Evolutionary conservation across 495 filamentous ascomycete genomes (phyloP).

Genomic region (Tirmania nivea): DNA sequence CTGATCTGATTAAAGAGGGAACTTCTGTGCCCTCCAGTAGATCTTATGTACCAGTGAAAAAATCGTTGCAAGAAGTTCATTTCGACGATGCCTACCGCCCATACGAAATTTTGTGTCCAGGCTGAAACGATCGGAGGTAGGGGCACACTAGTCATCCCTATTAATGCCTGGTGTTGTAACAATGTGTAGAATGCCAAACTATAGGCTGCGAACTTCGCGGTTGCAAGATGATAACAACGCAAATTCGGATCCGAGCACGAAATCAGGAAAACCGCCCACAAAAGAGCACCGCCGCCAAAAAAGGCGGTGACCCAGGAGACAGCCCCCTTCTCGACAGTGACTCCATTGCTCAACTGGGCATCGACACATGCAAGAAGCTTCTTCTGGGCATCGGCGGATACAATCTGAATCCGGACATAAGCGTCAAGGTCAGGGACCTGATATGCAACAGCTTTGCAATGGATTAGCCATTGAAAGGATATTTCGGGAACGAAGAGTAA

Average conservation of each 20-base stretch:
- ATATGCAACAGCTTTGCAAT: constrained; percentile 39
- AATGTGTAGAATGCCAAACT: constrained; percentile 82
- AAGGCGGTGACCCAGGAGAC: constrained; percentile 71
- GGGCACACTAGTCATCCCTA: constrained; percentile 57
- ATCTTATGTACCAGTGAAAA: constrained; percentile 78
- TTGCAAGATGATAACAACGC: constrained; percentile 14
- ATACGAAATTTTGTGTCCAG: constrained; percentile 92
- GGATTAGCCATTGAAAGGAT: neutral
- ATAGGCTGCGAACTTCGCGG: constrained; percentile 81
- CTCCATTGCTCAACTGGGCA: constrained; percentile 66
- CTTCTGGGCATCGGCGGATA: constrained; percentile 21
- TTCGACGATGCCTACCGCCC: constrained; percentile 86
- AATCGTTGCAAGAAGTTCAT: constrained; percentile 66
- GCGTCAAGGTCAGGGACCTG: constrained; percentile 77
- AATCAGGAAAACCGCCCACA: constrained; percentile 53
- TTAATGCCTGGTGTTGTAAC: constrained; percentile 81
- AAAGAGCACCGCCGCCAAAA: constrained; percentile 54
- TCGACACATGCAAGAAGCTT: constrained; percentile 61
- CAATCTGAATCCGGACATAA: constrained; percentile 47
- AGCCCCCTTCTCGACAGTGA: constrained; percentile 66
- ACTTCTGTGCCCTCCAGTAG: constrained; percentile 47
- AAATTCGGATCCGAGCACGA: constrained; percentile 71
- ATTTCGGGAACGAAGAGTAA: neutral
- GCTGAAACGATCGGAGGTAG: constrained; percentile 69
- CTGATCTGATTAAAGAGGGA: neutral